Conservation (phyloP, 306 rosid species). For the Prunus salicina region DNA sequence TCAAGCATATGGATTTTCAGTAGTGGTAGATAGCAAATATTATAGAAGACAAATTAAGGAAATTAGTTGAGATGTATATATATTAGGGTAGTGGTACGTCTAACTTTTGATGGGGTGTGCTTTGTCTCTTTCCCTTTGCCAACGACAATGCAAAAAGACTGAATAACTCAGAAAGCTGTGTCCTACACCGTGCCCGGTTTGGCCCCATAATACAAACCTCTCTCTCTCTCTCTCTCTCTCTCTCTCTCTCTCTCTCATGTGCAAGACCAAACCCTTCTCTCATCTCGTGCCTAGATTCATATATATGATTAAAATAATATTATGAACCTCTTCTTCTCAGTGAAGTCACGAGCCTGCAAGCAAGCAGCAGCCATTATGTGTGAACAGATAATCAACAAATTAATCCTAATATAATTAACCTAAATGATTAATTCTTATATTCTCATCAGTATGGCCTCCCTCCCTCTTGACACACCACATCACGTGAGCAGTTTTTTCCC, state of each 20-base stretch:
- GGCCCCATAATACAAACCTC: constrained; percentile 22
- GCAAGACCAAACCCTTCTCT: constrained; percentile 7
- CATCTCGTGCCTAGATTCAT: constrained; percentile 68
- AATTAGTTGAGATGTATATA: background rate
- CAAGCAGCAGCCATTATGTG: constrained; percentile 25
- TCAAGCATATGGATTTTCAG: background rate
- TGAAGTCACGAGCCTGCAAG: constrained; percentile 47
- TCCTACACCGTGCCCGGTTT: constrained; percentile 30
- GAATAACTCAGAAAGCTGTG: constrained; percentile 31
- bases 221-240: constrained; percentile 21
- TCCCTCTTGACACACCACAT: constrained; percentile 38
- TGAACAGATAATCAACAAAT: constrained; percentile 12
- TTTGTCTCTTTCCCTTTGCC: constrained; percentile 31
- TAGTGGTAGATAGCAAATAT: background rate
- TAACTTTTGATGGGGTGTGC: constrained; percentile 31
- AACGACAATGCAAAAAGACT: constrained; percentile 25
- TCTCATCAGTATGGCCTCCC: constrained; percentile 1
- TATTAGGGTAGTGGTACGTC: background rate
- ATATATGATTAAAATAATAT: constrained; percentile 32
- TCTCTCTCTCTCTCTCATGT: constrained; percentile 22
- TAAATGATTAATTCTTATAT: constrained; percentile 24
- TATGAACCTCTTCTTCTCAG: background rate
- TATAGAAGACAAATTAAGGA: constrained; percentile 3
- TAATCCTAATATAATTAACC: background rate
- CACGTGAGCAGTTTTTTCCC: constrained; percentile 41